phyloP scores from a whole-genome alignment of 495 filamentous ascomycete genomes.

The Hypomontagnella submonticulosa region DNA sequence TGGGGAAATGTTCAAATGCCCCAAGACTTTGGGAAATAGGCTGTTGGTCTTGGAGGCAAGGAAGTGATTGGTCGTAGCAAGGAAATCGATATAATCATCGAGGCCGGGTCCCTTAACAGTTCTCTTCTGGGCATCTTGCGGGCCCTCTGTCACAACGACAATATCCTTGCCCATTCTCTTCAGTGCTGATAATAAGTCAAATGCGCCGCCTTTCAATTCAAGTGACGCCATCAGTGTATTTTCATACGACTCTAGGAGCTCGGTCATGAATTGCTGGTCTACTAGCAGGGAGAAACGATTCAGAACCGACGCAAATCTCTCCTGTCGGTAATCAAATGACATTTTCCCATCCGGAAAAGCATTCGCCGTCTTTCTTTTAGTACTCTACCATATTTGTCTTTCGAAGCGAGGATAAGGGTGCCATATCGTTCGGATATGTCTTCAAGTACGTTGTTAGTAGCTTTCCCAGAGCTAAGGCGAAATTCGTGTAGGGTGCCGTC shows the following conservation, averaged over 20 bases:
- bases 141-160: slow-evolving; percentile 53
- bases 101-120: slow-evolving; percentile 48
- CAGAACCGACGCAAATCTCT: slow-evolving; percentile 50
- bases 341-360: slow-evolving; percentile 53
- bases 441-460: slow-evolving; percentile 38
- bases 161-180: slow-evolving; percentile 47
- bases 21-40: slow-evolving; percentile 48
- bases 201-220: slow-evolving; percentile 44
- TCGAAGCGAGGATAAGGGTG: slow-evolving; percentile 35
- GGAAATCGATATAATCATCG: slow-evolving; percentile 45
- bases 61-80: slow-evolving; percentile 50
- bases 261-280: slow-evolving; percentile 11
- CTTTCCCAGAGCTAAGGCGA: slow-evolving; percentile 47
- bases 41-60: slow-evolving; percentile 52
- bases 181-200: slow-evolving; percentile 41
- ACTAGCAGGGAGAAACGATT: slow-evolving; percentile 17
- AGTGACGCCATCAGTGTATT: slow-evolving; percentile 36
- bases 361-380: slow-evolving; percentile 47
- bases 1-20: slow-evolving; percentile 41
- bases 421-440: slow-evolving; percentile 35
- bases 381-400: slow-evolving; percentile 42
- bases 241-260: slow-evolving; percentile 48
- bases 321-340: slow-evolving; percentile 52
- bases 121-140: slow-evolving; percentile 56
- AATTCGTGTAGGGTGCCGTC: slow-evolving; percentile 60